Evolutionary conservation across 2,329 filamentous ascomycete species (phyloP), one percentile per base, ranked within the genome.

Genomic region (Epichloe coenophiala): DNA sequence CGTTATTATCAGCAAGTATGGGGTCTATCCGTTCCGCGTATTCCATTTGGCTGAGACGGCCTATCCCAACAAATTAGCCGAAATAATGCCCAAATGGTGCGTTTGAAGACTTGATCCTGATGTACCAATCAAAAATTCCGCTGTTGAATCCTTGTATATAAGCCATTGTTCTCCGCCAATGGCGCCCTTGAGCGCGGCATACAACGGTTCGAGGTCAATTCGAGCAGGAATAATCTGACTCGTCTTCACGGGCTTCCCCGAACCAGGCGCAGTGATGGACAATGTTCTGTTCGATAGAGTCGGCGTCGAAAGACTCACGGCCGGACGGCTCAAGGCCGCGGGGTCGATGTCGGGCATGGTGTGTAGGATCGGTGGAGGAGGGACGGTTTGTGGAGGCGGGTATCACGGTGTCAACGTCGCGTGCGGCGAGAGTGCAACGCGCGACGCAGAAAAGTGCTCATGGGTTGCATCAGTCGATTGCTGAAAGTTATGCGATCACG

Each of bases 341-440:
- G 81, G 81, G 71, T 84, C 81, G 69, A 84, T 84, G 69, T 84
- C 81, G 60, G 80, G 80, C 80, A 84, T 84, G 45, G 36, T 57
- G 60, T 62, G 60, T 58, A 50, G 47, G 54, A 54, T 51, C 55
- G 56, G 57, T 55, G 54, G 59, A 55, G 56, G 60, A 56, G 59
- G 57, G 58, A 60, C 59, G 59, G 54, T 58, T 33, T 37, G 47
- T 46, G 51, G 39, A 39, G 44, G 44, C 44, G 44, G 44, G 21
- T 46, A 48, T 51, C 37, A 43, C 43, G 40, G 37, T 23, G 36
- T 48, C 45, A 43, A 45, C 58, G 71, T 73, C 73, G 74, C 74
- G 71, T 69, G 68, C 70, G 64, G 64, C 65, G 61, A 59, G 63
- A 55, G 56, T 65, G 70, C 70, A 67, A 69, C 65, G 70, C 70